These are phyloP conservation scores for Amaranthus tricolor DNA, from an alignment of 179 eudicot species.

Conservation along the genomic window DNA sequence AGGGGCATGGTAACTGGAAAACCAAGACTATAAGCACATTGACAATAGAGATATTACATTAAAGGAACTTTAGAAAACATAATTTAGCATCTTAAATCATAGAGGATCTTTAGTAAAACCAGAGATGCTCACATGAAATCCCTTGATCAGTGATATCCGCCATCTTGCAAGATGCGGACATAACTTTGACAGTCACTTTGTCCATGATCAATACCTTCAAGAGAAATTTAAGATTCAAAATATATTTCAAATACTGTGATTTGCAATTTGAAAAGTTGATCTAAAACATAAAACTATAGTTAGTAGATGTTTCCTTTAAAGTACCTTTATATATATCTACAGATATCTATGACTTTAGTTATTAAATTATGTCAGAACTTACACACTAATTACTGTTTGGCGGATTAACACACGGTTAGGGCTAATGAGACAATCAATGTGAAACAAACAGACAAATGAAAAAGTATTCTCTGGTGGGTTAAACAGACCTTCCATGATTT, in stretches of 20 bases:
- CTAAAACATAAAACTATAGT: not conserved
- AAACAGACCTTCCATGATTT: slow-evolving; percentile 85
- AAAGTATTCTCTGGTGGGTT: not conserved
- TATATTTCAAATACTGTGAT: not conserved
- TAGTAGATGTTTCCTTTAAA: too few relatives aligned
- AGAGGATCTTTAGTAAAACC: not conserved
- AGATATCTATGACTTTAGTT: too few relatives aligned
- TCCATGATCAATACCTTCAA: slow-evolving; percentile 97
- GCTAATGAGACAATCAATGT: not conserved
- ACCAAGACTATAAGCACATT: not conserved
- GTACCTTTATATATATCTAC: too few relatives aligned
- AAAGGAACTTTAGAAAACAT: not conserved
- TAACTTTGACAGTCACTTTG: slow-evolving; percentile 88
- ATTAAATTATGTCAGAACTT: too few relatives aligned
- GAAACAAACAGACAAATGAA: not conserved
- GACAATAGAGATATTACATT: not conserved
- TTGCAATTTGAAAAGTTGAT: not conserved
- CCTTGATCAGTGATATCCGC: slow-evolving; percentile 97
- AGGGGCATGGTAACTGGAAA: not conserved
- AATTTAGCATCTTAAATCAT: not conserved
- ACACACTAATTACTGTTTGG: too few relatives aligned
- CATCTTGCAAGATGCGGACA: slow-evolving; percentile 98
- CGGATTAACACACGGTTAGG: too few relatives aligned
- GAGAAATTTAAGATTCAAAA: not conserved
- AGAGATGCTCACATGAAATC: slow-evolving; percentile 66